phyloP scores from a whole-genome alignment of 129 eudicot genomes.

The Calendula officinalis region DNA sequence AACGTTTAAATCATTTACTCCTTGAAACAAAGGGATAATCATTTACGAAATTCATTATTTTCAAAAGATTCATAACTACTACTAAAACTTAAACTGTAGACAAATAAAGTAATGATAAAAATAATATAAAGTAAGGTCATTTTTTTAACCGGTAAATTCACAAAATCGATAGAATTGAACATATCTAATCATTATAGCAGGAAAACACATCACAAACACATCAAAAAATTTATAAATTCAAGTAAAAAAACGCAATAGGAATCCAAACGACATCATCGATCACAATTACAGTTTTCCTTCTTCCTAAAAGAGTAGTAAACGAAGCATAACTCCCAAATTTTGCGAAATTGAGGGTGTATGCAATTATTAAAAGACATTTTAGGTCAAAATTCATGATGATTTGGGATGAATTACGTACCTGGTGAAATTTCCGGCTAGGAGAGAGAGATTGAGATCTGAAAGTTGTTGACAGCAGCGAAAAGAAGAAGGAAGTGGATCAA shows the following conservation, averaged over 20 bases:
- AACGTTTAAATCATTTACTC: neutral
- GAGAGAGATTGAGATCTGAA: slow-evolving; percentile 15
- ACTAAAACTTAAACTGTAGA: neutral
- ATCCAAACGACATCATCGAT: neutral
- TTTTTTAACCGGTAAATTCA: neutral
- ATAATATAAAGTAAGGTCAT: neutral
- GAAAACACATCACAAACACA: neutral
- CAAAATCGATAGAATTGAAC: neutral
- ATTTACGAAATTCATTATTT: too few species aligned
- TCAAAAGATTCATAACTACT: neutral
- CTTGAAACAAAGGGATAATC: too few species aligned
- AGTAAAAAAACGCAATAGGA: neutral
- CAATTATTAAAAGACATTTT: neutral
- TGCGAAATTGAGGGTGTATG: neutral
- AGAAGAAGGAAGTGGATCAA: slow-evolving; percentile 5
- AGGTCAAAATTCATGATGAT: neutral
- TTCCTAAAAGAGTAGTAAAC: neutral
- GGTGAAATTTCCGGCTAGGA: neutral
- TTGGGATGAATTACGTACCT: slow-evolving; percentile 10
- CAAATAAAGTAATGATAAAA: neutral
- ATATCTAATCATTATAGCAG: neutral
- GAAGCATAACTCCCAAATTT: neutral
- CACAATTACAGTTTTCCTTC: neutral
- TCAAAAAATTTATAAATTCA: neutral
- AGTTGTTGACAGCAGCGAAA: neutral